Percentiles rank a stretch among this genome's conserved stretches.
Evolutionary conservation across 495 filamentous ascomycete species (phyloP).

Genomic region (Tuber calosporum): DNA sequence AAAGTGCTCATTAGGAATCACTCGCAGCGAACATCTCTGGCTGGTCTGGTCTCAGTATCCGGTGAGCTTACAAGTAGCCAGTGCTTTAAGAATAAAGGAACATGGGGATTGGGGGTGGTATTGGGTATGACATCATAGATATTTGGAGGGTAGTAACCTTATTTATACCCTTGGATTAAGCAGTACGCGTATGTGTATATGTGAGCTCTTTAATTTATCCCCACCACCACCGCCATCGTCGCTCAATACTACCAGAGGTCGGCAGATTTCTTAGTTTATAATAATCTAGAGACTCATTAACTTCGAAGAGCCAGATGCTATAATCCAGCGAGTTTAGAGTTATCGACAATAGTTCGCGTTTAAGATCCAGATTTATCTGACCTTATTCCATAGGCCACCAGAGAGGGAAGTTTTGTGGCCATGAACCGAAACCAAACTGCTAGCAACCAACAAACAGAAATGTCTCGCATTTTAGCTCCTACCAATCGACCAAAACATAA

Average conservation of each 20-base stretch:
- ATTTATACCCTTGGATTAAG: neutral
- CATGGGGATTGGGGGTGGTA: neutral
- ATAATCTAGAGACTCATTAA: neutral
- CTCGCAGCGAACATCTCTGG: neutral
- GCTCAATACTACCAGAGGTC: neutral
- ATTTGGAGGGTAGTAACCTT: neutral
- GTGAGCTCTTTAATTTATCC: neutral
- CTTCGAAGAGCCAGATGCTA: neutral
- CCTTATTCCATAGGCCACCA: neutral
- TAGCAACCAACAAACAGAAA: neutral
- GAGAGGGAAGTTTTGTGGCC: neutral
- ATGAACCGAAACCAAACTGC: neutral
- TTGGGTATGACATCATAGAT: too few species aligned
- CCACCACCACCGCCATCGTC: neutral
- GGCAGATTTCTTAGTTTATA: neutral
- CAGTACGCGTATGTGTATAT: neutral
- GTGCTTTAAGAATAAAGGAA: neutral
- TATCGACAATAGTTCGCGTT: neutral
- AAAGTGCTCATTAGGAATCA: neutral
- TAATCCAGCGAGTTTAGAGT: neutral
- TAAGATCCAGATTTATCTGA: neutral
- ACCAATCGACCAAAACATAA: neutral
- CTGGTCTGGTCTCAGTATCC: neutral
- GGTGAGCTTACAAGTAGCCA: neutral
- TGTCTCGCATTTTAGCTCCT: neutral